Percentiles rank a stretch among this genome's conserved stretches.
These are phyloP conservation scores for Blastobotrys elegans DNA, from an alignment of 1,139 yeast genomes.

Conservation along the genomic window DNA sequence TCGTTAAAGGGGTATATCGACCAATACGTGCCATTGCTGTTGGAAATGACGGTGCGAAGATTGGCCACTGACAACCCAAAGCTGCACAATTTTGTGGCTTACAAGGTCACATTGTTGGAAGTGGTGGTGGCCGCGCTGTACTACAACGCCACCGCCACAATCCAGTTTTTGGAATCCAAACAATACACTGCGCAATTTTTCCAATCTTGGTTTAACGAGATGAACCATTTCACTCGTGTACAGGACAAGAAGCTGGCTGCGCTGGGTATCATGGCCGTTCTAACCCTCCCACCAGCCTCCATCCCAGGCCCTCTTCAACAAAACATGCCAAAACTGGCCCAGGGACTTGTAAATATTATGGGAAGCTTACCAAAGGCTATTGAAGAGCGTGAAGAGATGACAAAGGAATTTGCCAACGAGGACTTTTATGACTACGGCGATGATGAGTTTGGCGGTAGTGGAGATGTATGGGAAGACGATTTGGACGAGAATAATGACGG, in stretches of 20 bases:
- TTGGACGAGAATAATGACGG: constrained; percentile 42
- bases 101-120: constrained; percentile 56
- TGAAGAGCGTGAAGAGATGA: constrained; percentile 54
- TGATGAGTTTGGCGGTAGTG: constrained; percentile 33
- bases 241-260: constrained; percentile 74
- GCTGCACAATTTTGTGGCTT: constrained; percentile 37
- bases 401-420: constrained; percentile 48
- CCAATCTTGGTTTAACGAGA: constrained; percentile 59
- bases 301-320: constrained; percentile 31
- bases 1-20: constrained; percentile 38
- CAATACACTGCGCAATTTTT: constrained; percentile 51
- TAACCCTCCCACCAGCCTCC: constrained; percentile 40
- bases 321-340: constrained; percentile 41
- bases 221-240: constrained; percentile 61
- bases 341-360: constrained; percentile 46
- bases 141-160: constrained; percentile 53
- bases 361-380: constrained; percentile 68
- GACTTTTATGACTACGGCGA: constrained; percentile 35
- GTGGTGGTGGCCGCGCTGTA: constrained; percentile 64
- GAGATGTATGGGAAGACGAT: constrained; percentile 37
- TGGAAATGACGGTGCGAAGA: constrained; percentile 33
- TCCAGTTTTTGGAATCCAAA: constrained; percentile 48
- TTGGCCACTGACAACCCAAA: constrained; percentile 26
- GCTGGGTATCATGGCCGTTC: constrained; percentile 55
- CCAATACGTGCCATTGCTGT: constrained; percentile 40